Conservation (phyloP, 208 protist genomes). For the Tritrichomonas foetus region DNA sequence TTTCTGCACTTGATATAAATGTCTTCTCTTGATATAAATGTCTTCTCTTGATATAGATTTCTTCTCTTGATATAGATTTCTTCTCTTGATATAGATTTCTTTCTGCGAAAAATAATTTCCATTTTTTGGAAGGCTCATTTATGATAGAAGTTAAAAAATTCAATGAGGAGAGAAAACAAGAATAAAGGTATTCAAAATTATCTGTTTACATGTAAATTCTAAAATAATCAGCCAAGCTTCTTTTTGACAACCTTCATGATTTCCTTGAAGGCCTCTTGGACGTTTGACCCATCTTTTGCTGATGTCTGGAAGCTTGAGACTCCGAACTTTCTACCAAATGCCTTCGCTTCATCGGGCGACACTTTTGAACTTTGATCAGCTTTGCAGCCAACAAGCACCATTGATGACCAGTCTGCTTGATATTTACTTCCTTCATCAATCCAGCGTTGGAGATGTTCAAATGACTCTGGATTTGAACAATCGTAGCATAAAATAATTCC, state of each 20-base stretch:
- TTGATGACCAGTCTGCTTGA: slow-evolving; percentile 18
- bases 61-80: too few species aligned
- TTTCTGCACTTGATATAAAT: too few species aligned
- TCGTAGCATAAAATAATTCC: slow-evolving; percentile 20
- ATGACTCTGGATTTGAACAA: background rate
- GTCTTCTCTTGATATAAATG: too few species aligned
- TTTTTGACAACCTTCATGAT: background rate
- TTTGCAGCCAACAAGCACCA: background rate
- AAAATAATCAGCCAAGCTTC: background rate
- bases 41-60: too few species aligned
- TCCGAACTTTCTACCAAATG: background rate
- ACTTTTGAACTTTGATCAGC: background rate
- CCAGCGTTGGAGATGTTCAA: background rate
- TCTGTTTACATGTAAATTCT: background rate
- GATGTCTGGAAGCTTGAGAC: background rate
- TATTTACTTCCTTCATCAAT: slow-evolving; percentile 27
- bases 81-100: too few species aligned
- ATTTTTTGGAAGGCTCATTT: too few species aligned
- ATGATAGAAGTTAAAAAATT: too few species aligned
- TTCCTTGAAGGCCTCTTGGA: background rate
- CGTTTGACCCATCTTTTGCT: background rate
- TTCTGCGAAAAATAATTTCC: too few species aligned
- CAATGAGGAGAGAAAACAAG: too few species aligned
- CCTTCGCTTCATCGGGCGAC: background rate
- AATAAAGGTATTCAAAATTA: too few species aligned